These are phyloP conservation scores for Erysimum cheiri DNA, from an alignment of 441 rosid species.

Conservation along the genomic window DNA sequence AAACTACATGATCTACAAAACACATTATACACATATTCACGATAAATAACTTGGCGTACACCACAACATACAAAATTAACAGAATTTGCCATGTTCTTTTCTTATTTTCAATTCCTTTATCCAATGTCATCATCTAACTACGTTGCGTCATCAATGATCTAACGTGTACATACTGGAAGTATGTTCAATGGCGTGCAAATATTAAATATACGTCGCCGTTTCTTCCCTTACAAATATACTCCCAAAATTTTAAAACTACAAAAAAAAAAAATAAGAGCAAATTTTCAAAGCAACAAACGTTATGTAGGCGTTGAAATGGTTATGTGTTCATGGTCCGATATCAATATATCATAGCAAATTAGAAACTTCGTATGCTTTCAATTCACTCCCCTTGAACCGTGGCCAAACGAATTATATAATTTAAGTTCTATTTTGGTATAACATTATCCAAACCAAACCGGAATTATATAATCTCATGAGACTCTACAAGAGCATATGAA, in stretches of 20 bases:
- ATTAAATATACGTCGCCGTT: neutral
- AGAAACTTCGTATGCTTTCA: neutral
- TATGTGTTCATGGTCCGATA: neutral
- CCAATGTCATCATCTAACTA: constrained; percentile 23
- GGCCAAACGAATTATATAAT: neutral
- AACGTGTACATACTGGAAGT: constrained; percentile 28
- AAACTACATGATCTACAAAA: neutral
- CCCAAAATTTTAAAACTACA: neutral
- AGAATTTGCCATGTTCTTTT: neutral
- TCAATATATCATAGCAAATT: neutral
- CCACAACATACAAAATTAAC: constrained; percentile 19
- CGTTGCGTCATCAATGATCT: constrained; percentile 10
- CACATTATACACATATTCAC: neutral
- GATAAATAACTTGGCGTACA: constrained; percentile 24
- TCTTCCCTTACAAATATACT: constrained; percentile 1
- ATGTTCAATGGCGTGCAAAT: constrained; percentile 22
- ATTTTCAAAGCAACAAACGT: constrained; percentile 14
- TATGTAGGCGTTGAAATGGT: neutral
- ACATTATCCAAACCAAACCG: neutral
- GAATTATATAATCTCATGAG: neutral
- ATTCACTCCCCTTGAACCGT: neutral
- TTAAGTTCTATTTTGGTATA: neutral
- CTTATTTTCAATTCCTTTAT: neutral
- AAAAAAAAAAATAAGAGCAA: neutral
- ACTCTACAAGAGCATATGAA: no score